Base-by-base conservation (phyloP, 2,329 filamentous ascomycete genomes). In the Scedosporium aurantiacum region DNA sequence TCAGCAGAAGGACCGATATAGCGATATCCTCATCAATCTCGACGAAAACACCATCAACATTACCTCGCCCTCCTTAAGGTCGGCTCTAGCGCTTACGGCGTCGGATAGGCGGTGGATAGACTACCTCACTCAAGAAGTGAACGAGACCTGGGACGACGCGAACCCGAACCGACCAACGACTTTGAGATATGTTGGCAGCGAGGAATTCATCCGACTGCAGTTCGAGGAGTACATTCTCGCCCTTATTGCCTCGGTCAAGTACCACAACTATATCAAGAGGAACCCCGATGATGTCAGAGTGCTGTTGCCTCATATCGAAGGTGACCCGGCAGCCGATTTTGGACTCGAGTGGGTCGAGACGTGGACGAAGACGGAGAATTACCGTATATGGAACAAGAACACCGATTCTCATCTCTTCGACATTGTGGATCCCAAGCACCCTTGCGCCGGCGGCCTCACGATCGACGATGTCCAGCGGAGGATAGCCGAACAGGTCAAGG, bases 71-170 rank as follows among this genome's bases (percentile, higher is more conserved):
- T 89, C 90, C 4, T 79, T 99, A 14, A 86, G 88, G 57, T 76
- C 80, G 43, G 91, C 91, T 1, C 79, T 97, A 4, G 75, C 83
- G 0, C 83, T 99, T 2, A 94, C 94, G 0, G 86, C 86, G 8
- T 89, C 94, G 0, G 94, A 99, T 70, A 84, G 94, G 63, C 83
- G 94, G 62, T 99, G 94, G 93, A 97, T 99, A 67, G 94, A 99
- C 74, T 92, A 91, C 67, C 82, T 99, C 60, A 95, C 91, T 0
- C 90, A 96, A 68, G 89, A 91, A 45, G 90, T 99, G 23, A 90
- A 94, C 68, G 91, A 97, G 65, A 97, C 94, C 0, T 99, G 94
- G 94, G 94, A 99, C 70, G 91, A 96, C 50, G 79, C 85, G 4
- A 93, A 97, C 69, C 94, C 94, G 0, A 84, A 85, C 64, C 82